phyloP scores from a whole-genome alignment of 1,284 basidiomycete genomes.

The Vanrija pseudolonga region DNA sequence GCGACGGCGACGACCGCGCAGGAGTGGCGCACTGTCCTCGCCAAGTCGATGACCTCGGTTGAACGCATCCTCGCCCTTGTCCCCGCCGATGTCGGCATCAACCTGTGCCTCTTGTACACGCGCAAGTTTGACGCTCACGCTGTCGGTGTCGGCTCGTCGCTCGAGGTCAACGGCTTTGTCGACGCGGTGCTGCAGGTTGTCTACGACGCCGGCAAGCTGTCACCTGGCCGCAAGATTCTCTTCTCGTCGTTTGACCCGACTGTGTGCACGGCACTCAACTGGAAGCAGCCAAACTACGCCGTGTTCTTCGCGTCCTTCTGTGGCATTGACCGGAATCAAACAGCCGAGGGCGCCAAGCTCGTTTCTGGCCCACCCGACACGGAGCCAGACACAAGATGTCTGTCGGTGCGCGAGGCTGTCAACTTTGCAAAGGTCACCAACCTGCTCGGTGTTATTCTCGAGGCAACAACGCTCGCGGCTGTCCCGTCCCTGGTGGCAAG shows the following conservation, averaged over 20 bases:
- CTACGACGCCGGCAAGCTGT: conserved; percentile 59
- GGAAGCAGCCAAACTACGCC: conserved; percentile 99
- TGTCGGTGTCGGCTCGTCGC: conserved; percentile 52
- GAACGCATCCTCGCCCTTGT: conserved; percentile 70
- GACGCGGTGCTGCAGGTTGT: conserved; percentile 77
- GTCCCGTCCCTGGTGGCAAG: conserved; percentile 82
- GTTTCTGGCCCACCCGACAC: conserved; percentile 46
- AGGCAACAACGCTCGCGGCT: conserved; percentile 71
- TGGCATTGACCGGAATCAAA: conserved; percentile 56
- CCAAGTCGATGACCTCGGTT: conserved; percentile 64
- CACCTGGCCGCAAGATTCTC: conserved; percentile 63
- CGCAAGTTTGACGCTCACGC: conserved; percentile 53
- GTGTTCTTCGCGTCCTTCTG: conserved; percentile 92
- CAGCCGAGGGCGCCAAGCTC: conserved; percentile 22
- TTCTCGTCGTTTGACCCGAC: conserved; percentile 86
- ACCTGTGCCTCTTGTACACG: conserved; percentile 70
- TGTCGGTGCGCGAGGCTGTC: conserved; percentile 81
- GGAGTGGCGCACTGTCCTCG: conserved; percentile 61
- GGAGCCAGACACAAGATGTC: conserved; percentile 56
- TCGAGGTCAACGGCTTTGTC: conserved; percentile 74
- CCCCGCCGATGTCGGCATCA: conserved; percentile 68
- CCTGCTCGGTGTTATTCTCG: conserved; percentile 84
- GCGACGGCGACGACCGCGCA: conserved; percentile 43
- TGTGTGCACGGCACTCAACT: conserved; percentile 74
- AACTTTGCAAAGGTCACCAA: conserved; percentile 94